Conservation (phyloP, 805 yeast genomes). For the Suhomyces canberraensis region DNA sequence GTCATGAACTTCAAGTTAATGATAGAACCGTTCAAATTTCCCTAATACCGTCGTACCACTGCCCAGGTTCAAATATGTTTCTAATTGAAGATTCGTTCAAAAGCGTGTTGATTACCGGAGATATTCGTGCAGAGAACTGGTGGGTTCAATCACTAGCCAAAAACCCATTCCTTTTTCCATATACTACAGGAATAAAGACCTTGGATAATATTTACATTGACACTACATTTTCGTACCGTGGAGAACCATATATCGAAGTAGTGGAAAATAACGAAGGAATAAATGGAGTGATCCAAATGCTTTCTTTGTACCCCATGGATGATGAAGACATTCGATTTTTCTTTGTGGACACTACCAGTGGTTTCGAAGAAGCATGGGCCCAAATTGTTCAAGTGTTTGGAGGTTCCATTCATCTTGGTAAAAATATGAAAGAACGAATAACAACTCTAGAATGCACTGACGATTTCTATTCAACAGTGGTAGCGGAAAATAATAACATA, state of each 20-base stretch:
- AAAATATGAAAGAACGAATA: slow-evolving; percentile 5
- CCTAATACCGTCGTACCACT: slow-evolving; percentile 51
- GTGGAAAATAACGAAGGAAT: slow-evolving; percentile 43
- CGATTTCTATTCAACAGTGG: no score
- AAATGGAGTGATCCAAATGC: slow-evolving; percentile 22
- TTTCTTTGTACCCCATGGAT: slow-evolving; percentile 42
- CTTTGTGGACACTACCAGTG: slow-evolving; percentile 40
- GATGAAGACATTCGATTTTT: slow-evolving; percentile 38
- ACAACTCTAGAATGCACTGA: no score
- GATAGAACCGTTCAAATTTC: slow-evolving; percentile 32
- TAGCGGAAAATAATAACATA: background rate
- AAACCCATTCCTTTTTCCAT: slow-evolving; percentile 44
- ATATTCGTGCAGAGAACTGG: slow-evolving; percentile 54
- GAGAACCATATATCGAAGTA: slow-evolving; percentile 47
- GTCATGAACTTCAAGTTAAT: slow-evolving; percentile 1
- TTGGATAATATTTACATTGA: slow-evolving; percentile 52
- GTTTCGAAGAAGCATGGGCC: slow-evolving; percentile 55
- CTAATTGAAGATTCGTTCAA: slow-evolving; percentile 34
- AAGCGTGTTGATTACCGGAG: slow-evolving; percentile 54
- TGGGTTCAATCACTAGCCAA: slow-evolving; percentile 39
- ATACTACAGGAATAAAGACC: slow-evolving; percentile 23
- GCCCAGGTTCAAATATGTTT: slow-evolving; percentile 59
- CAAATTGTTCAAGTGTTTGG: slow-evolving; percentile 24
- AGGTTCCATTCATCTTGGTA: slow-evolving; percentile 12
- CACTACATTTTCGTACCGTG: slow-evolving; percentile 49